Percentiles rank a stretch among this genome's conserved stretches.
Conservation (phyloP, 768 basidiomycete genomes). For the Cystobasidium tubakii region DNA sequence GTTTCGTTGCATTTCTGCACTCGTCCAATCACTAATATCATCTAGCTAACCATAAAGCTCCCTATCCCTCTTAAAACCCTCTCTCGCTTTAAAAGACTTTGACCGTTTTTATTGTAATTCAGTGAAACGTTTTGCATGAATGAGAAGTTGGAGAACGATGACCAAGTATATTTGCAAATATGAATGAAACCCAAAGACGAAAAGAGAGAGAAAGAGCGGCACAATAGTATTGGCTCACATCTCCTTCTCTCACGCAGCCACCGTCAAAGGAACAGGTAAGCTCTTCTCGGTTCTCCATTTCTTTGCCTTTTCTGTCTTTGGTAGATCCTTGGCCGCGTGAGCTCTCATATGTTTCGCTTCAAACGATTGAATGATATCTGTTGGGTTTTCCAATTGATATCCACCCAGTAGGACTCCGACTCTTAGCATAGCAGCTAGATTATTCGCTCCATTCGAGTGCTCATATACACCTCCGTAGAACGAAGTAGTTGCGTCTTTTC, state of each 20-base stretch:
- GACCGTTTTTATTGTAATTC: too few relatives aligned
- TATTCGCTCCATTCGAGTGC: slow-evolving; percentile 77
- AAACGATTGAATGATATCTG: slow-evolving; percentile 39
- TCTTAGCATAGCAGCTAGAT: slow-evolving; percentile 72
- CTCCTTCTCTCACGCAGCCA: background rate
- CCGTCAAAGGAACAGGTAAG: slow-evolving; percentile 20
- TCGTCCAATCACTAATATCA: too few relatives aligned
- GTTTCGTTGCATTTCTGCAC: too few relatives aligned
- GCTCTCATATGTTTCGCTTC: slow-evolving; percentile 20
- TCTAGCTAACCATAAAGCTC: too few relatives aligned
- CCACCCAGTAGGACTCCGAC: slow-evolving; percentile 64
- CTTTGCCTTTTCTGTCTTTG: slow-evolving; percentile 15
- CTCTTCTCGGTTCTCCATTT: slow-evolving; percentile 4
- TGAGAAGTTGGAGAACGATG: too few relatives aligned
- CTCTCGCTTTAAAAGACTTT: too few relatives aligned
- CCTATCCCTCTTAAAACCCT: too few relatives aligned
- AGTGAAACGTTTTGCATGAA: too few relatives aligned
- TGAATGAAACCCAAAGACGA: too few relatives aligned
- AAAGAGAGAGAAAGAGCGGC: background rate
- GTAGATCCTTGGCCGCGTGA: slow-evolving; percentile 21
- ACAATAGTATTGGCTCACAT: too few relatives aligned
- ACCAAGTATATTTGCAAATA: too few relatives aligned
- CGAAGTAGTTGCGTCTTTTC: slow-evolving; percentile 71
- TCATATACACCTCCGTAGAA: slow-evolving; percentile 81
- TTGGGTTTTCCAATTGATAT: slow-evolving; percentile 53